Conservation (phyloP, 495 filamentous ascomycete genomes). For the Daldinia bambusicola region DNA sequence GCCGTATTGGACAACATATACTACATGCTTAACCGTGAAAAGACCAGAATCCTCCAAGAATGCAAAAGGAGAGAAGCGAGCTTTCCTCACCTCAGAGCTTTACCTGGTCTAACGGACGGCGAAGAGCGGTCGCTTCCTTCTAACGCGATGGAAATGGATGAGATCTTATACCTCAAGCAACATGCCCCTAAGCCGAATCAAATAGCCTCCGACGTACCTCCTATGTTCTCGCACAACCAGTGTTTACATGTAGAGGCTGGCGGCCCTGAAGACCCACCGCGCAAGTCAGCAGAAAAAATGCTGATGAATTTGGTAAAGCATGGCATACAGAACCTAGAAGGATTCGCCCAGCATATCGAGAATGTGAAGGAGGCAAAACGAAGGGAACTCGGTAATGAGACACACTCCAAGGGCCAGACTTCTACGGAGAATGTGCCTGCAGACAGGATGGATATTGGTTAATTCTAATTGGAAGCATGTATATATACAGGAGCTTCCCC, state of each 20-base stretch:
- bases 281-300: slow-evolving; percentile 40
- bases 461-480: background rate
- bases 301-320: slow-evolving; percentile 34
- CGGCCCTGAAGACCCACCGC: slow-evolving; percentile 25
- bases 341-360: slow-evolving; percentile 14
- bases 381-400: slow-evolving; percentile 25
- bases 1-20: slow-evolving; percentile 56
- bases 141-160: slow-evolving; percentile 28
- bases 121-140: slow-evolving; percentile 23
- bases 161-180: slow-evolving; percentile 30
- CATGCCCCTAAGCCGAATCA: slow-evolving; percentile 8
- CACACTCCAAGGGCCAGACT: background rate
- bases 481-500: background rate
- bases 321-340: slow-evolving; percentile 35
- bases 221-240: slow-evolving; percentile 16
- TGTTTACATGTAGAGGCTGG: slow-evolving; percentile 17
- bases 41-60: slow-evolving; percentile 46
- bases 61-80: slow-evolving; percentile 24
- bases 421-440: slow-evolving; percentile 10
- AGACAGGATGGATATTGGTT: slow-evolving; percentile 37
- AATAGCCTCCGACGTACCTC: slow-evolving; percentile 28
- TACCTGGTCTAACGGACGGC: slow-evolving; percentile 20
- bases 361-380: slow-evolving; percentile 24
- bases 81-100: slow-evolving; percentile 10
- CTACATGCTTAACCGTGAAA: slow-evolving; percentile 54